phyloP scores from a whole-genome alignment of 768 basidiomycete species.

The Porphyrellus cyaneotinctus region DNA sequence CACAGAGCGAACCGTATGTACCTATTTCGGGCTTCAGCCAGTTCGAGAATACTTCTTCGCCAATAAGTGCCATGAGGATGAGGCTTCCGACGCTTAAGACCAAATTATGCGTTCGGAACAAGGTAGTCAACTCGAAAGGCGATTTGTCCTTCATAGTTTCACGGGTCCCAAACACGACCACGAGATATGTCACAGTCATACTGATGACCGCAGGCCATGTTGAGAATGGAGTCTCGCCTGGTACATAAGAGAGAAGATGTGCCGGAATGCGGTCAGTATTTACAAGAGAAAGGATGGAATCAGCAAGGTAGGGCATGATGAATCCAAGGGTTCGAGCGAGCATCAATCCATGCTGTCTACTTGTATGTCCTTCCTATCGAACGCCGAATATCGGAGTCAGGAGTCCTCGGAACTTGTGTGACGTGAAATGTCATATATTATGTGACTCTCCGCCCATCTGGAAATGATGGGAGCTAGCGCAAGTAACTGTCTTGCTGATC shows the following conservation, averaged over 20 bases:
- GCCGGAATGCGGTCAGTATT: slow-evolving; percentile 51
- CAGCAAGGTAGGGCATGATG: slow-evolving; percentile 67
- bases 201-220: slow-evolving; percentile 64
- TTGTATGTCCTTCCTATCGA: slow-evolving; percentile 7
- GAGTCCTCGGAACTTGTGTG: not conserved
- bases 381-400: not conserved
- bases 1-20: slow-evolving; percentile 71
- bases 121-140: slow-evolving; percentile 65
- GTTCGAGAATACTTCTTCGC: slow-evolving; percentile 85
- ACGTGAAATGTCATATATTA: slow-evolving; percentile 1
- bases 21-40: slow-evolving; percentile 72
- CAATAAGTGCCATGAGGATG: slow-evolving; percentile 73
- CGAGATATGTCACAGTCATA: slow-evolving; percentile 73
- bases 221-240: slow-evolving; percentile 75
- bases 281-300: slow-evolving; percentile 54
- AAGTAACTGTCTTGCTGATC: not conserved
- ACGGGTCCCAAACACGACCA: slow-evolving; percentile 78
- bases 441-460: not conserved
- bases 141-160: slow-evolving; percentile 74
- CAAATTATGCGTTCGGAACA: slow-evolving; percentile 88
- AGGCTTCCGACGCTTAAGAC: slow-evolving; percentile 76
- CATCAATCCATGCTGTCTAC: not conserved
- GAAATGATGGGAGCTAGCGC: not conserved
- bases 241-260: slow-evolving; percentile 61
- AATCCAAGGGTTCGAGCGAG: not conserved